Base-by-base conservation (phyloP, 2,329 filamentous ascomycete genomes). In the Tolypocladium album region DNA sequence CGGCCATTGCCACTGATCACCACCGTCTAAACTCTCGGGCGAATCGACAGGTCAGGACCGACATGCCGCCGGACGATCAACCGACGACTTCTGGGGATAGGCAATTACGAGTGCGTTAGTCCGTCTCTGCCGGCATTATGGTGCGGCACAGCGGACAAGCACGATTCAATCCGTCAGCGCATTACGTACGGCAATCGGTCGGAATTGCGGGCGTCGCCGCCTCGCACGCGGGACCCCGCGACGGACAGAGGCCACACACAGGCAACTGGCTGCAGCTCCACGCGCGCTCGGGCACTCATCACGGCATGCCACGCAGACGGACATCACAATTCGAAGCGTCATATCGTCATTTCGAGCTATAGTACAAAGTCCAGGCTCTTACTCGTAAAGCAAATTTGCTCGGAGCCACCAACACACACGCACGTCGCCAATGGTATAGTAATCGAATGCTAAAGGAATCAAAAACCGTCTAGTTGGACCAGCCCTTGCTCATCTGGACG, bases 401-500 rank as follows among this genome's bases (percentile, higher is more conserved):
- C 47, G 47, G 50, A 36, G 31, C 50, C 50, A 53, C 50, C 27
- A 53, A 34, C 27, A 2, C 34, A 57, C 24, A 45, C 55, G 24
- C 39, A 57, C 22, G 39, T 42, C 22, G 55, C 40, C 34, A 52
- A 34, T 57, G 55, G 55, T 45, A 57, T 45, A 57, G 42, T 57
- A 45, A 45, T 43, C 22, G 9, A 40, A 24, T 15, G 55, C 17
- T 38, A 13, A 20, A 20, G 11, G 50, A 53, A 34, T 27, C 39
- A 58, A 52, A 27, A 17, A 9, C 9, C 24, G 6, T 34, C 64
- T 66, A 75, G 62, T 67, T 71, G 22, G 82, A 70, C 89, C 89
- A 92, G 40, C 89, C 89, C 68, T 80, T 84, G 67, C 85, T 88
- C 88, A 92, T 92, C 70, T 88, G 78, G 43, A 93, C 89, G 1